These are phyloP conservation scores for Solanum stenotomum DNA, from an alignment of 257 asterid species.

Conservation along the genomic window DNA sequence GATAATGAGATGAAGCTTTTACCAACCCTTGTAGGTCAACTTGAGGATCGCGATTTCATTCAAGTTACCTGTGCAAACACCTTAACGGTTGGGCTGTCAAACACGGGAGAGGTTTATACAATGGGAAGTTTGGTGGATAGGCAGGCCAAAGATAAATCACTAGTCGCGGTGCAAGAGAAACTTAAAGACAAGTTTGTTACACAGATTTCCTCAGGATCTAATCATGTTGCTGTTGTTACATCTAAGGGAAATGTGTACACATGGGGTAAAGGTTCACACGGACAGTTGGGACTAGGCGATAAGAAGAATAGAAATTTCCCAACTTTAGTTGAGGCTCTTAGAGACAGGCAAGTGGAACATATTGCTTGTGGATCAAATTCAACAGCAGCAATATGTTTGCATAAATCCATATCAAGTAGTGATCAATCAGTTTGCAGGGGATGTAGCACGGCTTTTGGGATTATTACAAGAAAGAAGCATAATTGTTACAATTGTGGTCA, in stretches of 20 bases:
- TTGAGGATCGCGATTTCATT: conserved; percentile 31
- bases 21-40: conserved; percentile 29
- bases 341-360: conserved; percentile 29
- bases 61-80: conserved; percentile 34
- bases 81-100: conserved; percentile 27
- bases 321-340: conserved; percentile 27
- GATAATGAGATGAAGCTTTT: conserved; percentile 23
- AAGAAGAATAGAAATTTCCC: conserved; percentile 31
- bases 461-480: conserved; percentile 37
- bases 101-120: conserved; percentile 26
- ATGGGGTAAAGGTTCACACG: conserved; percentile 44
- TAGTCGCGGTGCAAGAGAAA: conserved; percentile 23
- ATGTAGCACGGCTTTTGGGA: conserved; percentile 26
- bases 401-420: conserved; percentile 27
- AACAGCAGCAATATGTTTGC: conserved; percentile 50
- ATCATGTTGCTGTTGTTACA: conserved; percentile 37
- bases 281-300: conserved; percentile 48
- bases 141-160: conserved; percentile 26
- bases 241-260: conserved; percentile 24
- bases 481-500: conserved; percentile 45
- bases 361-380: conserved; percentile 35
- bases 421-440: conserved; percentile 44
- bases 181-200: conserved; percentile 27
- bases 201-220: conserved; percentile 31
- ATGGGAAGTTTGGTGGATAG: conserved; percentile 37